Conservation (phyloP, 2,329 filamentous ascomycete genomes). For the Ascochyta viciae-villosae region DNA sequence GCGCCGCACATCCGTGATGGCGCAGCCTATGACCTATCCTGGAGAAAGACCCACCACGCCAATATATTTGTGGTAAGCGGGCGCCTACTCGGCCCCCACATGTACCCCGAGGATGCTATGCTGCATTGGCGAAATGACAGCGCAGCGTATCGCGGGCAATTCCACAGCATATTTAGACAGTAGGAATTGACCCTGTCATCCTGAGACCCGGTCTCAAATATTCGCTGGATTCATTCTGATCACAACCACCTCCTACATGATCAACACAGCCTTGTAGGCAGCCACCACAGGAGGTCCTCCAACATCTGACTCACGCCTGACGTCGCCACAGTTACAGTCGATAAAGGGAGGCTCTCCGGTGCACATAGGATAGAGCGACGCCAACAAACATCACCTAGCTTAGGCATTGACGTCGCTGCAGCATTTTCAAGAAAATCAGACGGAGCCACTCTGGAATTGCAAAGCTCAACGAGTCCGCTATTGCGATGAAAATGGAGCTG, state of each 20-base stretch:
- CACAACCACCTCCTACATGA: background rate
- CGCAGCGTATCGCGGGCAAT: background rate
- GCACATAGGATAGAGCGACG: no score
- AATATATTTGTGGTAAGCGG: conserved; percentile 14
- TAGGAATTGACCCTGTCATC: no score
- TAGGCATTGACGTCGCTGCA: no score
- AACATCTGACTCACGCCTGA: background rate
- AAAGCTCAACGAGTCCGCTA: background rate
- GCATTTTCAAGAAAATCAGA: no score
- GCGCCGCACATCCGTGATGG: conserved; percentile 31
- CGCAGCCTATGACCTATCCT: conserved; percentile 21
- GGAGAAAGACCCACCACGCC: conserved; percentile 11
- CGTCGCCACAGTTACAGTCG: background rate
- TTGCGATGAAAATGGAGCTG: background rate
- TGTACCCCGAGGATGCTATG: conserved; percentile 6
- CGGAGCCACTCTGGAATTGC: no score
- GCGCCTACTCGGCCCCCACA: conserved; percentile 21
- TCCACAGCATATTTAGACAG: background rate
- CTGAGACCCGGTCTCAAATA: background rate
- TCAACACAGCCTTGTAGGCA: background rate
- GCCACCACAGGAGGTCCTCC: background rate
- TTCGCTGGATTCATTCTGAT: background rate
- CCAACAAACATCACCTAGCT: no score
- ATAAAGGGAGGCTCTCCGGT: background rate
- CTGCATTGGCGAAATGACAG: conserved; percentile 22